Base-by-base conservation (phyloP, 345 rosid genomes). In the Aquilaria malaccensis region DNA sequence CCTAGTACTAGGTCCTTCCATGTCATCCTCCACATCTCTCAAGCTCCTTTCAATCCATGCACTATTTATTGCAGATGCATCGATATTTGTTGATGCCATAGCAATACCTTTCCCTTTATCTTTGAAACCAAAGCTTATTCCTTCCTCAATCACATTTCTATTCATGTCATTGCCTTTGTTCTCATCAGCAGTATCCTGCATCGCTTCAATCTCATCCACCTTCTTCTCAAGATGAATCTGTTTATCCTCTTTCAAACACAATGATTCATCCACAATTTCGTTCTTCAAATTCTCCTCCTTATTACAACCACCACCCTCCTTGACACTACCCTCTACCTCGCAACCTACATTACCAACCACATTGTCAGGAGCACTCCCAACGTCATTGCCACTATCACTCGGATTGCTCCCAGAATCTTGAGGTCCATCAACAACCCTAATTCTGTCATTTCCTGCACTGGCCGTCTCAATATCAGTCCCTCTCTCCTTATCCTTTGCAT, bases 1-100 rank as follows among this genome's bases (percentile, higher is more conserved):
- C 74, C 92, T 76, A 30, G 69, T 68, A 72, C 95, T 94, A 47
- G 89, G 95, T 54, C 86, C 97, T 77, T 83, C 92, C 63, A 79
- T 67, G 65, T 82, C 85, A 70, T 73, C 83, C 60, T 79, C 86
- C 70, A 52, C 73, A 62, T 77, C 76, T 58, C 71, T 71, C 15
- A 75, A 46, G 59, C 77, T 85, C 58, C 71, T 70, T 72, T 76
- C 87, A 6, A 72, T 53, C 70, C 77, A 77, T 33, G 59, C 47
- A 45, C 74, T 74, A 67, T 77, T 70, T 55, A 79, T 83, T 2
- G 69, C 62, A 60, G 76, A 70, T 56, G 68, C 86, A 63, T 67
- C 46, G 47, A 46, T 67, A 56, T 59, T 57, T 47, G 56, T 58
- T 4, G 73, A 75, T 22, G 80, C 64, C 60, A 76, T 70, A 63